Percentiles rank a stretch among this genome's conserved stretches.
These are phyloP conservation scores for Ilyonectria sp. DNA, from an alignment of 2,329 filamentous ascomycete genomes.

Conservation along the genomic window DNA sequence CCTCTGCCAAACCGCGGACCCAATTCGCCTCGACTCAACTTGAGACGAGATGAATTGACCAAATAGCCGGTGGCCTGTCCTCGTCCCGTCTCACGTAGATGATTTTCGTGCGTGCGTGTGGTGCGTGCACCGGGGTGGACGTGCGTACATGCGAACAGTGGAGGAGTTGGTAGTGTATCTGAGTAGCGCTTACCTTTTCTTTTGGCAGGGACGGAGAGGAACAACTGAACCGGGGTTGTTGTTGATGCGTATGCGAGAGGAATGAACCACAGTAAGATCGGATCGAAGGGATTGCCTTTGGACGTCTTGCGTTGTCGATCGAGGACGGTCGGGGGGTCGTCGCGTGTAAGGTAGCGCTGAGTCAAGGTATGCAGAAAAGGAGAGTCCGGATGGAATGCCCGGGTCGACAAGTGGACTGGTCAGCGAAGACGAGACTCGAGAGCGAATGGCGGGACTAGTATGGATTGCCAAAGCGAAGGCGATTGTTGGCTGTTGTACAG, in stretches of 20 bases:
- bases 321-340: slow-evolving; percentile 17
- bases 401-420: slow-evolving; percentile 6
- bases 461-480: background rate
- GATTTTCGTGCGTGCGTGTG: slow-evolving; percentile 9
- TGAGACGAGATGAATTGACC: slow-evolving; percentile 9
- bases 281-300: slow-evolving; percentile 13
- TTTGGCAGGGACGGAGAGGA: slow-evolving; percentile 10
- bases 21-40: background rate
- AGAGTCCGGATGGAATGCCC: slow-evolving; percentile 23
- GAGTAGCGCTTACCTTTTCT: slow-evolving; percentile 29
- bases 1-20: background rate
- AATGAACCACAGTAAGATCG: slow-evolving; percentile 15
- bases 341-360: slow-evolving; percentile 15
- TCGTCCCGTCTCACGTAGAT: slow-evolving; percentile 20
- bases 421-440: slow-evolving; percentile 8
- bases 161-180: slow-evolving; percentile 20
- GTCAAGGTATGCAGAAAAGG: slow-evolving; percentile 28
- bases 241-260: background rate
- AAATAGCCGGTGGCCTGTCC: background rate
- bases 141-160: slow-evolving; percentile 5
- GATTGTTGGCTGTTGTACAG: slow-evolving; percentile 6
- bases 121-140: slow-evolving; percentile 10
- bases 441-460: slow-evolving; percentile 7
- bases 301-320: slow-evolving; percentile 18
- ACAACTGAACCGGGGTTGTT: slow-evolving; percentile 8